Percentiles rank a stretch among this genome's conserved stretches.
Evolutionary conservation across 192 early-diverging fungal genomes (phyloP).

Genomic region (Entomortierella beljakovae): DNA sequence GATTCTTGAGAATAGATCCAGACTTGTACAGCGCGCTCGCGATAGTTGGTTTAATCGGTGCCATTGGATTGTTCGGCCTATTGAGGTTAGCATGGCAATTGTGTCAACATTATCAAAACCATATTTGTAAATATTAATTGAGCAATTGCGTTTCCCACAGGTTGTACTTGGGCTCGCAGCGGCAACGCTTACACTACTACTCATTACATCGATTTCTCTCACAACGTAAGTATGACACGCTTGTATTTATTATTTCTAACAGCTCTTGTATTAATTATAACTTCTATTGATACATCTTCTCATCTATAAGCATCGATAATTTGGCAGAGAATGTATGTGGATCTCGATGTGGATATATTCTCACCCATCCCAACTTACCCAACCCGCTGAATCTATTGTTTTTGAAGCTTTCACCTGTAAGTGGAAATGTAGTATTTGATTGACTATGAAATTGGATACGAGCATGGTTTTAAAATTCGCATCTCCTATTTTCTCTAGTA

Average conservation of each 20-base stretch:
- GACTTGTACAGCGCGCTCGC: slow-evolving; percentile 24
- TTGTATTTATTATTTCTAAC: too few species aligned
- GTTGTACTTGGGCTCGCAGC: slow-evolving; percentile 34
- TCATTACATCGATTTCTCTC: slow-evolving; percentile 34
- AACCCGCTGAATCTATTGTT: slow-evolving; percentile 69
- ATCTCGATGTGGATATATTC: slow-evolving; percentile 66
- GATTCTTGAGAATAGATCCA: slow-evolving; percentile 35
- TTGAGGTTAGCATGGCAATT: slow-evolving; percentile 15
- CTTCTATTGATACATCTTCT: too few species aligned
- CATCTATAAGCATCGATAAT: slow-evolving; percentile 64
- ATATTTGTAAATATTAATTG: not conserved
- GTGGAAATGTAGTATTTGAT: not conserved
- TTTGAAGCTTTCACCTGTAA: slow-evolving; percentile 60
- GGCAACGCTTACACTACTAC: slow-evolving; percentile 17
- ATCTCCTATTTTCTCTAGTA: slow-evolving; percentile 25
- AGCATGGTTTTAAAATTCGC: not conserved
- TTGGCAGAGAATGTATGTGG: slow-evolving; percentile 64
- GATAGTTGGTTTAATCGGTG: slow-evolving; percentile 39
- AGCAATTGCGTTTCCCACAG: slow-evolving; percentile 2
- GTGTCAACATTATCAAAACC: not conserved
- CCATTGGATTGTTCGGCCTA: slow-evolving; percentile 33
- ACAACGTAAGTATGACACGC: slow-evolving; percentile 38
- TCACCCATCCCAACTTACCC: slow-evolving; percentile 58
- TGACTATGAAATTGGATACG: not conserved
- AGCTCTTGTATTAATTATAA: too few species aligned